These are phyloP conservation scores for Talaromyces proteolyticus DNA, from an alignment of 495 filamentous ascomycete genomes.

Conservation along the genomic window DNA sequence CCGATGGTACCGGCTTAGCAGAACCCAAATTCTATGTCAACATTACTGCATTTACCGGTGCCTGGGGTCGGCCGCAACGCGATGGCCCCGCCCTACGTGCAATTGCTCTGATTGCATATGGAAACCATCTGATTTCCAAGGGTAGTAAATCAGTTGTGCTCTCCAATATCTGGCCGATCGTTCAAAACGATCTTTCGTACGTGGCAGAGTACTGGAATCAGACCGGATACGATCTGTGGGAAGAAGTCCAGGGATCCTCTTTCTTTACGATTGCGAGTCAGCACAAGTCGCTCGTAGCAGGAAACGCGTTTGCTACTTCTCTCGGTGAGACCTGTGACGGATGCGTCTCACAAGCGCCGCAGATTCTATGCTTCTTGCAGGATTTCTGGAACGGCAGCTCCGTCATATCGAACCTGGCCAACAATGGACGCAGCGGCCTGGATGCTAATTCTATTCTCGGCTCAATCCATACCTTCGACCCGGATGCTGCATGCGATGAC, in stretches of 20 bases:
- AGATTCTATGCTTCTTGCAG: conserved; percentile 54
- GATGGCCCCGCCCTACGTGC: conserved; percentile 69
- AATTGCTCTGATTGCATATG: conserved; percentile 46
- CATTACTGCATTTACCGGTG: conserved; percentile 51
- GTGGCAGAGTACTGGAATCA: conserved; percentile 67
- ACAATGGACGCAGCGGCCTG: conserved; percentile 47
- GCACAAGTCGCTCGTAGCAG: conserved; percentile 51
- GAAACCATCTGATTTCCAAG: conserved; percentile 28
- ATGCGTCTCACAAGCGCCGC: conserved; percentile 51
- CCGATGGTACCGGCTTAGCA: conserved; percentile 35
- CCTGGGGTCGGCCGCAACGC: conserved; percentile 66
- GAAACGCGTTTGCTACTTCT: conserved; percentile 44
- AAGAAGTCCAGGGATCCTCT: conserved; percentile 57
- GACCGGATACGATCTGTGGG: conserved; percentile 65
- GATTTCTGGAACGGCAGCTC: conserved; percentile 60
- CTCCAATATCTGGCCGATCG: conserved; percentile 52
- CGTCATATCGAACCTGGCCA: conserved; percentile 47
- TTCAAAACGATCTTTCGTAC: conserved; percentile 64
- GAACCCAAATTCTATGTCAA: conserved; percentile 50
- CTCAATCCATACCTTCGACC: conserved; percentile 61
- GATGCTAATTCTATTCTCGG: conserved; percentile 59
- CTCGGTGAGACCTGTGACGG: conserved; percentile 37
- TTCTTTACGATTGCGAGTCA: conserved; percentile 51
- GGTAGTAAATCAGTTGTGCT: conserved; percentile 19
- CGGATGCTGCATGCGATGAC: conserved; percentile 43